These are phyloP conservation scores for Annulohypoxylon moriforme DNA, from an alignment of 495 filamentous ascomycete genomes.

Conservation along the genomic window DNA sequence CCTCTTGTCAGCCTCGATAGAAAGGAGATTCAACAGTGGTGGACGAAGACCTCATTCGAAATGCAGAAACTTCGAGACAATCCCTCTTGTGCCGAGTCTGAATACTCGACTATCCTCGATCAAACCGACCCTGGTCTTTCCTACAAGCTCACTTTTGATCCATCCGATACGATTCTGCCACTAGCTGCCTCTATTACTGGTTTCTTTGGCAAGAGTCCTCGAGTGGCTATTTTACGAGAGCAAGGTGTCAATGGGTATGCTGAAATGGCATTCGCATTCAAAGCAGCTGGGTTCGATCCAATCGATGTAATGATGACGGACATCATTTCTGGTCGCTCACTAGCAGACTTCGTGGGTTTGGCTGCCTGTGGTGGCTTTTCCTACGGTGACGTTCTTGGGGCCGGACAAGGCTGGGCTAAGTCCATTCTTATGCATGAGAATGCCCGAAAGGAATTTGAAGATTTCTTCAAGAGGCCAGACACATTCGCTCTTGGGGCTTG, in stretches of 20 bases:
- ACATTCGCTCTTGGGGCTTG: conserved; percentile 96
- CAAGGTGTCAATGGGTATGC: conserved; percentile 95
- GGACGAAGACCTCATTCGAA: conserved; percentile 87
- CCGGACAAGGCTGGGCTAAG: conserved; percentile 96
- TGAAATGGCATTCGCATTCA: conserved; percentile 97
- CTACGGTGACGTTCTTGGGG: conserved; percentile 95
- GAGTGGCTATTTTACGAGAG: conserved; percentile 93
- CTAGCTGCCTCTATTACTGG: conserved; percentile 74
- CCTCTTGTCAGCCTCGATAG: conserved; percentile 76
- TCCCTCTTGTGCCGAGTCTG: conserved; percentile 84
- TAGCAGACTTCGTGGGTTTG: conserved; percentile 84
- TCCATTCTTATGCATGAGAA: conserved; percentile 86
- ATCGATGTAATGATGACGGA: conserved; percentile 98
- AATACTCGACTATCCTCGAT: conserved; percentile 82
- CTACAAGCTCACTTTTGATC: conserved; percentile 86
- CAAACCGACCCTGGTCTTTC: conserved; percentile 82
- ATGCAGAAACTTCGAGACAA: conserved; percentile 95
- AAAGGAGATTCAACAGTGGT: conserved; percentile 83
- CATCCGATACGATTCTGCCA: conserved; percentile 76
- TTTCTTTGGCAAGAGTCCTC: conserved; percentile 78
- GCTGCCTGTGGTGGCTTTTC: conserved; percentile 97
- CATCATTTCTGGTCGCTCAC: conserved; percentile 80
- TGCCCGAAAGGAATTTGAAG: conserved; percentile 78
- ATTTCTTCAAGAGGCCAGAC: conserved; percentile 88
- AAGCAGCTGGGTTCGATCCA: conserved; percentile 87